Percentiles rank a stretch among this genome's conserved stretches.
Conservation (phyloP, 2,329 filamentous ascomycete species). For the Epichloe elymi region DNA sequence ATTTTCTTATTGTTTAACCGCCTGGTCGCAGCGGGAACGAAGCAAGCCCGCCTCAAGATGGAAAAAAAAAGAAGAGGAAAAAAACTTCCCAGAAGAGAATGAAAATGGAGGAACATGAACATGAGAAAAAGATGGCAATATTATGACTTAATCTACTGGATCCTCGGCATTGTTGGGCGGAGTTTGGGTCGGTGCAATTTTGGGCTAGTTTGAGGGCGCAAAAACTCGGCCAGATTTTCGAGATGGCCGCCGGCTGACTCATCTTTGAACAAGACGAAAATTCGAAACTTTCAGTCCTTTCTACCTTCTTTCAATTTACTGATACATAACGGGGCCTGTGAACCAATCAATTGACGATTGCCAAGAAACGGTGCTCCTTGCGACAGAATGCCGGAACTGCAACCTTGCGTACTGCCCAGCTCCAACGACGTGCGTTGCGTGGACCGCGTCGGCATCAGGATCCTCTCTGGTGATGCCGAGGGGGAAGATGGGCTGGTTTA, state of each 20-base stretch:
- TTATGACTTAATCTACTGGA: neutral
- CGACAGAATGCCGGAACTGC: neutral
- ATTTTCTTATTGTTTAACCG: slow-evolving; percentile 29
- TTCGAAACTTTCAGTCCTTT: neutral
- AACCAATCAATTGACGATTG: neutral
- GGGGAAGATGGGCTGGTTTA: slow-evolving; percentile 9
- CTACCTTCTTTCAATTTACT: neutral
- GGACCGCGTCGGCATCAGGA: slow-evolving; percentile 17
- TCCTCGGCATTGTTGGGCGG: neutral
- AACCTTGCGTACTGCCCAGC: no score
- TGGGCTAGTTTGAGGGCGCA: neutral
- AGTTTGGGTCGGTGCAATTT: neutral
- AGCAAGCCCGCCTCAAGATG: neutral
- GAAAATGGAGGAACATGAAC: neutral
- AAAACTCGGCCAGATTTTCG: neutral
- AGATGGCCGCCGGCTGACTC: neutral
- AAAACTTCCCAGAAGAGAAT: neutral
- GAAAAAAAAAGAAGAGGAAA: neutral
- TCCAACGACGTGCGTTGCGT: slow-evolving; percentile 7
- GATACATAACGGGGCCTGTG: neutral
- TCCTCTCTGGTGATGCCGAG: slow-evolving; percentile 11
- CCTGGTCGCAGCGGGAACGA: neutral
- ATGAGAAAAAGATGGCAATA: neutral
- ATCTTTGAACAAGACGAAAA: neutral
- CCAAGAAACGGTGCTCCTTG: neutral